Evolutionary conservation across 2,329 filamentous ascomycete species (phyloP).

Genomic region (Aspergillaceae sp.): DNA sequence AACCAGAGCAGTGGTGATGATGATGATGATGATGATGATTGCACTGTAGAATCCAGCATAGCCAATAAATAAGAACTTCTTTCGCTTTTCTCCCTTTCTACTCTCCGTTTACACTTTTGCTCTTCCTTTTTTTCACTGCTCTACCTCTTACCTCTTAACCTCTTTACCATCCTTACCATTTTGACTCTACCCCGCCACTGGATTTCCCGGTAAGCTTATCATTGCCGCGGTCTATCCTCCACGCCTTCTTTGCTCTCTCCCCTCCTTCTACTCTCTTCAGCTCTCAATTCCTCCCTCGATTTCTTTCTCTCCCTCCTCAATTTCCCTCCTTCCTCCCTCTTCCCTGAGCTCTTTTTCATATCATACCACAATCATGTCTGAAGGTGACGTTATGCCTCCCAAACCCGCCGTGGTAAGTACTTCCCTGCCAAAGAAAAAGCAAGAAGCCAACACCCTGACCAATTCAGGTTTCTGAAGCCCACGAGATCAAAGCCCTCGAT

Average conservation of each 20-base stretch:
- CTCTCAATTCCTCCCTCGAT: neutral
- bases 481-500: slow-evolving; percentile 44
- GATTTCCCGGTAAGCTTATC: too few species aligned
- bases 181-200: too few species aligned
- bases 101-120: too few species aligned
- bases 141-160: neutral
- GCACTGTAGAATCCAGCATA: too few species aligned
- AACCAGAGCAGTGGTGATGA: neutral
- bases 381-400: slow-evolving; percentile 24
- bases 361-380: slow-evolving; percentile 25
- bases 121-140: neutral
- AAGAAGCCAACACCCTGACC: neutral
- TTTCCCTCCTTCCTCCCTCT: slow-evolving; percentile 1
- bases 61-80: too few species aligned
- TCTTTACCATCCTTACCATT: neutral
- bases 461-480: slow-evolving; percentile 37
- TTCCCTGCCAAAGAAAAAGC: neutral
- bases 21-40: too few species aligned
- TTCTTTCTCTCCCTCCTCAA: neutral
- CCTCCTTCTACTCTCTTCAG: neutral
- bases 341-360: neutral
- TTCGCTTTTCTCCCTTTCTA: too few species aligned
- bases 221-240: too few species aligned
- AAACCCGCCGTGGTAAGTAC: slow-evolving; percentile 35
- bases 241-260: neutral